Percentiles rank a stretch among this genome's conserved stretches.
These are phyloP conservation scores for Neurospora sp. DNA, from an alignment of 495 filamentous ascomycete species.

Conservation along the genomic window DNA sequence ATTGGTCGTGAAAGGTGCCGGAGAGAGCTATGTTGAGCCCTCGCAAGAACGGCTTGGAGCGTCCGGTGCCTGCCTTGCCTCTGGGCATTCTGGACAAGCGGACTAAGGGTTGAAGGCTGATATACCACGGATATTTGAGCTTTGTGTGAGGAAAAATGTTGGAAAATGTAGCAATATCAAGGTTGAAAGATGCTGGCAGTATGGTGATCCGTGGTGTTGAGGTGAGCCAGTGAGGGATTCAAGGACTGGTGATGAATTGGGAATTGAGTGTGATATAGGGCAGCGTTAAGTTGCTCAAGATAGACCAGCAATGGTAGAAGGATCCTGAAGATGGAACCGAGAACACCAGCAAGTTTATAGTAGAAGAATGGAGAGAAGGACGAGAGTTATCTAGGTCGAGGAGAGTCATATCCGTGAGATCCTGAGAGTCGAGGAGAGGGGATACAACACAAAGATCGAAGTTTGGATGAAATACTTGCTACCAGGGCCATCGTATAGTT, in stretches of 20 bases:
- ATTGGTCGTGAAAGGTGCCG: conserved; percentile 21
- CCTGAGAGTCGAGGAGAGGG: neutral
- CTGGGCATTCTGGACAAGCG: neutral
- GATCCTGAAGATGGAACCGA: neutral
- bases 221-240: neutral
- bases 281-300: neutral
- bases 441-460: neutral
- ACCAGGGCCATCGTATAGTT: neutral
- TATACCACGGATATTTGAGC: neutral
- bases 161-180: neutral
- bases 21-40: conserved; percentile 19
- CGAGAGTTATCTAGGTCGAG: neutral
- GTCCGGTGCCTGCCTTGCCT: neutral
- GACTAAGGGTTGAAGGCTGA: neutral
- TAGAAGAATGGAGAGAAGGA: neutral
- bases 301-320: neutral
- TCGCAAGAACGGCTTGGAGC: conserved; percentile 17
- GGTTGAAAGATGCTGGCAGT: neutral
- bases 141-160: neutral
- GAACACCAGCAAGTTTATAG: neutral
- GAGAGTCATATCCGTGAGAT: neutral
- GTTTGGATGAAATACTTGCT: neutral
- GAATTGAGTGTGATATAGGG: neutral
- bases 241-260: neutral
- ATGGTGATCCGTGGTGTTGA: neutral